phyloP scores from a whole-genome alignment of 306 rosid species.

The Acacia confusa region DNA sequence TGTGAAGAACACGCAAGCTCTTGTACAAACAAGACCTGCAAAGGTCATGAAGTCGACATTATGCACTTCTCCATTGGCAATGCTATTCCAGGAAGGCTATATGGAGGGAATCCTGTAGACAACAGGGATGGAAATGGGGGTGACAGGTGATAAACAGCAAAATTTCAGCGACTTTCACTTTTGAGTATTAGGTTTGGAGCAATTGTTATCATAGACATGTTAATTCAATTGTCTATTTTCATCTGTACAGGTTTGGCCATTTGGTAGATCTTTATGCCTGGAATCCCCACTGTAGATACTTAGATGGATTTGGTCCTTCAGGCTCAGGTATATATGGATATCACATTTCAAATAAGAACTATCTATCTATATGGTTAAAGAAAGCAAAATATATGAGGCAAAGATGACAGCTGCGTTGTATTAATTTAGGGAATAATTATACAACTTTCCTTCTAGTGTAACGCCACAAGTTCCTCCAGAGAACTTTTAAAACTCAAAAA shows the following conservation, averaged over 20 bases:
- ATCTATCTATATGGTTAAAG: conserved; percentile 20
- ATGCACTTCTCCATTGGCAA: conserved; percentile 94
- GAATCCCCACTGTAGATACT: conserved; percentile 92
- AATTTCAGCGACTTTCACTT: conserved; percentile 13
- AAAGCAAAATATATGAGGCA: conserved; percentile 10
- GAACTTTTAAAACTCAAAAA: conserved; percentile 22
- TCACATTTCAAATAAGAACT: conserved; percentile 11
- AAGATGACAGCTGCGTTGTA: background rate
- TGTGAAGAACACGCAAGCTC: conserved; percentile 65
- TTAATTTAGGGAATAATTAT: conserved; percentile 6
- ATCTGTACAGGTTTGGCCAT: conserved; percentile 73
- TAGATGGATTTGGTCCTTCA: conserved; percentile 86
- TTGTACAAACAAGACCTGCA: conserved; percentile 86
- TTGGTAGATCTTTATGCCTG: conserved; percentile 89
- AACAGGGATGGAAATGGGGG: conserved; percentile 71
- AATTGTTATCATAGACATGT: conserved; percentile 1
- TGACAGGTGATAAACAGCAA: conserved; percentile 64
- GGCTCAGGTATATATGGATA: conserved; percentile 47
- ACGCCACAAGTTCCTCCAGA: background rate
- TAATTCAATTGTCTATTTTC: conserved; percentile 16
- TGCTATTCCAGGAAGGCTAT: conserved; percentile 92
- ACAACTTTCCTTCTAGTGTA: conserved; percentile 9
- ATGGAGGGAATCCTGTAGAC: conserved; percentile 81
- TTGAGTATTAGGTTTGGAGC: conserved; percentile 10
- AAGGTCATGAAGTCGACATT: conserved; percentile 89